Conservation (phyloP, 768 basidiomycete species). For the Agrocybe chaxingu region DNA sequence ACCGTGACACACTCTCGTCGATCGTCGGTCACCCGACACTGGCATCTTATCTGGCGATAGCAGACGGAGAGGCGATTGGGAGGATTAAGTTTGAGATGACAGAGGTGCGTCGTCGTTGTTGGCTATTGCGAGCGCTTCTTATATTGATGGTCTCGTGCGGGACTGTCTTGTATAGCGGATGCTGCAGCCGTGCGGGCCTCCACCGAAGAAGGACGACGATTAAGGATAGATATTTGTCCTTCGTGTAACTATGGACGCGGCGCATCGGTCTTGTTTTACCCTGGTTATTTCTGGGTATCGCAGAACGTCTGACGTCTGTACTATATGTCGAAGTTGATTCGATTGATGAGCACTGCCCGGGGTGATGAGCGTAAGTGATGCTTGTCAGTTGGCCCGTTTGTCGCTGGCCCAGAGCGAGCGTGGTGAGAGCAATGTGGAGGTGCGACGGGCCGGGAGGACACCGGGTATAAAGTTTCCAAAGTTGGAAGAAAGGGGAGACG, state of each 20-base stretch:
- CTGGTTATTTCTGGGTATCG: not conserved
- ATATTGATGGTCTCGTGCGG: not conserved
- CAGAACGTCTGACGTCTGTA: too few species aligned
- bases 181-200: conserved; percentile 93
- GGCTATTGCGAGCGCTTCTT: conserved; percentile 3
- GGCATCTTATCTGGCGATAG: conserved; percentile 84
- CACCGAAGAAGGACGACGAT: conserved; percentile 86
- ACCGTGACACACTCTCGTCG: conserved; percentile 90
- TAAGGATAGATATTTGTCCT: conserved; percentile 22
- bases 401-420: too few species aligned
- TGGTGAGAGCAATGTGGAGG: too few species aligned
- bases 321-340: too few species aligned
- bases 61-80: conserved; percentile 91
- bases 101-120: conserved; percentile 56
- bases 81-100: conserved; percentile 92
- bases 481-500: too few species aligned
- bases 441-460: too few species aligned
- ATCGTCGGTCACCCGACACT: conserved; percentile 90
- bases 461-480: too few species aligned
- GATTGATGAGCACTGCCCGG: too few species aligned
- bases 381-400: too few species aligned
- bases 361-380: too few species aligned
- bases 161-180: conserved; percentile 56
- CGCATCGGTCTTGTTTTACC: not conserved
- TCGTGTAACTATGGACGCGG: not conserved